phyloP scores from a whole-genome alignment of 176 grass and related monocot genomes.

The Eragrostis curvula region DNA sequence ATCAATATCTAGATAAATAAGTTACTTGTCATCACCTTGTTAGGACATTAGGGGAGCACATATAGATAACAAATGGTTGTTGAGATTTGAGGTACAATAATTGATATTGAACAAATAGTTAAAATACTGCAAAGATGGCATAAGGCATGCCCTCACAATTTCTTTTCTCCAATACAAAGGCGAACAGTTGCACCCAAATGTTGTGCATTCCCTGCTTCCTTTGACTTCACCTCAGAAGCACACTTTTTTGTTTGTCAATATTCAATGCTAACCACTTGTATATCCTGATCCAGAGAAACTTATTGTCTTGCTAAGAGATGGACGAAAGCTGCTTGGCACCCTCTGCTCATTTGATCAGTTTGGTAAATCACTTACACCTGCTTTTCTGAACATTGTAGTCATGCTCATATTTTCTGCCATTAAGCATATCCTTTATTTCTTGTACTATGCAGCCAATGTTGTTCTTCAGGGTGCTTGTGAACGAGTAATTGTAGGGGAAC shows the following conservation, averaged over 20 bases:
- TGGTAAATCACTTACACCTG: slow-evolving; percentile 48
- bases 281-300: slow-evolving; percentile 75
- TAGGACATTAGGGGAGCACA: neutral
- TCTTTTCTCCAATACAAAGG: neutral
- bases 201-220: neutral
- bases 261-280: neutral
- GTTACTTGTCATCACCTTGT: neutral
- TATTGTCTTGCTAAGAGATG: slow-evolving; percentile 94
- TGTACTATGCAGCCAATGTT: slow-evolving; percentile 75
- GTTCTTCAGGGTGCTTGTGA: slow-evolving; percentile 98
- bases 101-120: neutral
- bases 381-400: neutral
- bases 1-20: neutral
- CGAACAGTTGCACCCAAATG: neutral
- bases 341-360: slow-evolving; percentile 99
- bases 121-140: neutral
- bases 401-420: slow-evolving; percentile 17
- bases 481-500: slow-evolving; percentile 93
- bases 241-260: neutral
- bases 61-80: neutral
- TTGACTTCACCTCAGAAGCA: neutral
- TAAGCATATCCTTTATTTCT: slow-evolving; percentile 5
- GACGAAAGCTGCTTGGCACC: slow-evolving; percentile 88
- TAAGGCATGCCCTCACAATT: slow-evolving; percentile 10
- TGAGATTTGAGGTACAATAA: slow-evolving; percentile 1